A percentile compares a stretch with the other conserved stretches of the same genome.
Evolutionary conservation across 2,329 filamentous ascomycete genomes (phyloP).

Genomic region (Didymella keratinophila): DNA sequence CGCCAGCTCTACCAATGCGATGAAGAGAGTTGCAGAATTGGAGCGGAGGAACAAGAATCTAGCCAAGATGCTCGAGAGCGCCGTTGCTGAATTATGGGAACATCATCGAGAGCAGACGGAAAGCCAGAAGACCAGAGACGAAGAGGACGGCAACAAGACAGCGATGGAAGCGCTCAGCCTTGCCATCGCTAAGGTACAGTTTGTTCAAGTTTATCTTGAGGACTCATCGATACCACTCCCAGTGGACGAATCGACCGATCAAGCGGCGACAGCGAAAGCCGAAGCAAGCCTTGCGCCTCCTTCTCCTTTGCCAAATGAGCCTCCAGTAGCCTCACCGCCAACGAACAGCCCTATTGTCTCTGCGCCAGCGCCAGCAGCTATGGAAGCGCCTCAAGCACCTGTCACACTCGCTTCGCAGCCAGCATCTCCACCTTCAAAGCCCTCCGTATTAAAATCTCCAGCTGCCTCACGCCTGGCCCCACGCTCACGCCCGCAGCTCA

Average conservation of each 20-base stretch:
- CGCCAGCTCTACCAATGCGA: slow-evolving; percentile 31
- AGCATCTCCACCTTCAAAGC: slow-evolving; percentile 26
- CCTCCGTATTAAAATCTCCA: slow-evolving; percentile 22
- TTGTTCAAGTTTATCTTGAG: slow-evolving; percentile 60
- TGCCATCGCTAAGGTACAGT: slow-evolving; percentile 60
- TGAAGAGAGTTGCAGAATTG: slow-evolving; percentile 53
- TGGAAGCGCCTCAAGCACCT: slow-evolving; percentile 9
- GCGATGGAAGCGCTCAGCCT: slow-evolving; percentile 54
- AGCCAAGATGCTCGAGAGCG: slow-evolving; percentile 72
- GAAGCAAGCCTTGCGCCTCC: slow-evolving; percentile 32
- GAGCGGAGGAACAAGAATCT: slow-evolving; percentile 73
- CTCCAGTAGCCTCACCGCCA: slow-evolving; percentile 34
- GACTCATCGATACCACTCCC: slow-evolving; percentile 56
- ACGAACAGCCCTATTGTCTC: slow-evolving; percentile 21
- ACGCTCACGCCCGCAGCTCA: slow-evolving; percentile 69
- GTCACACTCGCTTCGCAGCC: slow-evolving; percentile 22
- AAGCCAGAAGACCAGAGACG: slow-evolving; percentile 37
- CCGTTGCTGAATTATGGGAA: slow-evolving; percentile 68
- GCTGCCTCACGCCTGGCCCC: slow-evolving; percentile 39
- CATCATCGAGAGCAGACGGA: slow-evolving; percentile 63
- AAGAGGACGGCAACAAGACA: slow-evolving; percentile 38
- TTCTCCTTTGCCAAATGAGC: slow-evolving; percentile 26
- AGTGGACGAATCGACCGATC: slow-evolving; percentile 45
- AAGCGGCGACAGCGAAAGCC: slow-evolving; percentile 35
- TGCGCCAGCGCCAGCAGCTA: slow-evolving; percentile 12